Base-by-base conservation (phyloP, 2,329 filamentous ascomycete genomes). In the Penicillium sp. region DNA sequence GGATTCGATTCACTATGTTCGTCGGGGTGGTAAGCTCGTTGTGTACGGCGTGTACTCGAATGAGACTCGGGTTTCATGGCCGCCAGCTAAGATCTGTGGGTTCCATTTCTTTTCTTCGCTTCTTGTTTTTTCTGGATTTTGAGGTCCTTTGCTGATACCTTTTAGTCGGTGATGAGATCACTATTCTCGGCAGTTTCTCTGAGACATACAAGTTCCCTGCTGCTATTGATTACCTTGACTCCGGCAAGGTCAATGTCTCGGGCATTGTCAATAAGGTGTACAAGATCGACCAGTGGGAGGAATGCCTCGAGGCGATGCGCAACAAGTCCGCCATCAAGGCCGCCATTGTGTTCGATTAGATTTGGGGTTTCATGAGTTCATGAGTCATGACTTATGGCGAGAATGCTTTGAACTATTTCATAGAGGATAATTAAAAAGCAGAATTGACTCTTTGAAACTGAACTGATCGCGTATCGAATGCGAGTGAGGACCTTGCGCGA, bases 271-370 rank as follows among this genome's bases (percentile, higher is more conserved):
- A 87, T 72, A 87, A 87, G 75, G 80, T 77, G 5, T 89, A 83
- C 73, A 83, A 78, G 71, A 74, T 88, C n/a, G 84, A 89, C 64
- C 78, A 88, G 65, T 88, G 83, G 78, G 81, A 75, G 38, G 81
- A 87, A 65, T 86, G 83, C 53, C 72, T 89, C 57, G 81, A 87
- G 67, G 78, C 80, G 49, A 87, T 89, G 75, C 81, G 77, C 62
- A 83, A 86, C 72, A 87, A 88, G 76, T 80, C 74, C 45, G 84
- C 84, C 51, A 87, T 89, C 65, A 89, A 89, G 76, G 84, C 84
- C 44, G 83, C 82, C 13, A 87, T 89, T 66, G 79, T 82, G 39
- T 88, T 87, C 61, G 83, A 87, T 54, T 81, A 77, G 59, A 54
- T 31, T 25, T 7, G 30, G 40, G 25, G 11, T 16, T 13, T 16